phyloP scores from a whole-genome alignment of 2,329 filamentous ascomycete species.

The Fusarium hostae region DNA sequence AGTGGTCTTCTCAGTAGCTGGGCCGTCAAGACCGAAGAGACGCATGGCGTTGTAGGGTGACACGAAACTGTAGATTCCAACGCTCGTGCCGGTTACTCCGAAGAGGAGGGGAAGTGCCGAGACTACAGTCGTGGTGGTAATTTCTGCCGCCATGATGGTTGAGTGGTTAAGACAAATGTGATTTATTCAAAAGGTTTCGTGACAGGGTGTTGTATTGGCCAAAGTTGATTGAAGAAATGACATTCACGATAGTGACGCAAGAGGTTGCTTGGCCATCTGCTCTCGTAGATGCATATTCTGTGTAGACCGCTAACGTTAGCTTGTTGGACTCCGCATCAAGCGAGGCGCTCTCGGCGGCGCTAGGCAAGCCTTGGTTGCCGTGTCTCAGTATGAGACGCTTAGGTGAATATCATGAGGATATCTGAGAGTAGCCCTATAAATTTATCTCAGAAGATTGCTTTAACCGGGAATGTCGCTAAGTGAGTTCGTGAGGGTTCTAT shows the following conservation, averaged over 20 bases:
- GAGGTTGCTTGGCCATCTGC: neutral
- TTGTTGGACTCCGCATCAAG: neutral
- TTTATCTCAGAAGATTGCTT: neutral
- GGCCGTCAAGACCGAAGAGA: slow-evolving; percentile 5
- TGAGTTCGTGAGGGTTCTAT: neutral
- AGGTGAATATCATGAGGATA: neutral
- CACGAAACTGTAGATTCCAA: slow-evolving; percentile 34
- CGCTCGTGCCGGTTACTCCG: slow-evolving; percentile 8
- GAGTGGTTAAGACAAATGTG: neutral
- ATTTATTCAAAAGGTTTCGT: no score
- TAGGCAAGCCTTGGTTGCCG: neutral
- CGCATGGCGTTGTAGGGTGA: slow-evolving; percentile 22
- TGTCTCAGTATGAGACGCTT: neutral
- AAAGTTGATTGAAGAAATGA: neutral
- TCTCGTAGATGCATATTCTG: slow-evolving; percentile 23
- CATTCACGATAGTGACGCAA: slow-evolving; percentile 14
- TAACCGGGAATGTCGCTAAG: accelerated
- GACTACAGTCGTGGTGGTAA: slow-evolving; percentile 1
- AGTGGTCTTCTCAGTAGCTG: neutral
- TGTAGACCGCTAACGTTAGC: neutral
- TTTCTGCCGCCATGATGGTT: neutral
- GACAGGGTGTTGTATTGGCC: no score
- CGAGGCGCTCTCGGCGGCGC: neutral
- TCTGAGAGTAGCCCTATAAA: neutral
- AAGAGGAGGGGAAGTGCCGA: slow-evolving; percentile 25